Evolutionary conservation across 495 filamentous ascomycete species (phyloP), one percentile per base, ranked within the genome.

Genomic region (Bombardia bombarda): DNA sequence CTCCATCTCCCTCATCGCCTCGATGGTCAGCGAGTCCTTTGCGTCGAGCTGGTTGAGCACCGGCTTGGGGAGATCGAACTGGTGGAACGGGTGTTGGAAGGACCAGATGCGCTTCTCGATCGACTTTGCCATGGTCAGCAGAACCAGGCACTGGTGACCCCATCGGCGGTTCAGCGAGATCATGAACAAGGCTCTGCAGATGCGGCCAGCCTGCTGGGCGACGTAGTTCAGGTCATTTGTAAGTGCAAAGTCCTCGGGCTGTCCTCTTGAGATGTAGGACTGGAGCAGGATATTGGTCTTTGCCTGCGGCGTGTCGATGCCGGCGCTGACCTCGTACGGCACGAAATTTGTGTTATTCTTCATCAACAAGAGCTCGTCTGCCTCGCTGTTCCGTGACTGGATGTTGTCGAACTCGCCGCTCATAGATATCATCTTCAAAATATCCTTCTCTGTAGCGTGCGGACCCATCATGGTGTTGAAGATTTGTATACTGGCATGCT

Each of bases 381-480:
- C 75, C 57, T 99, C 92, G 41, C 53, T 90, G 25, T 99, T 93
- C 26, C 92, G 70, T 5, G 83, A 83, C 59, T 95, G 89, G 41
- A 99, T 90, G 46, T 97, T 94, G 62, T 96, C 86, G 47, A 99
- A 99, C 66, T 99, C 92, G 34, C 88, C 88, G 51, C 87, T 93
- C 78, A 87, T 82, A 57, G 87, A 87, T 53, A 99, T 87, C 89
- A 97, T 96, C 48, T 80, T 80, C 21, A 99, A 68, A 21, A 94
- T 80, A 57, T 97, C 90, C 16, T 86, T 86, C 64, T 96, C 93
- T 2, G 81, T 83, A 6, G 87, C 78, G 9, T 70, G 72, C 12
- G 86, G 79, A 18, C 76, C 73, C 90, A 99, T 97, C 73, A 87
- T 74, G 7, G 77, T 75, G 57, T 96, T 97, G 75, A 99, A 99